phyloP scores from a whole-genome alignment of 1,284 basidiomycete genomes.

The Cystobasidium slooffiae region DNA sequence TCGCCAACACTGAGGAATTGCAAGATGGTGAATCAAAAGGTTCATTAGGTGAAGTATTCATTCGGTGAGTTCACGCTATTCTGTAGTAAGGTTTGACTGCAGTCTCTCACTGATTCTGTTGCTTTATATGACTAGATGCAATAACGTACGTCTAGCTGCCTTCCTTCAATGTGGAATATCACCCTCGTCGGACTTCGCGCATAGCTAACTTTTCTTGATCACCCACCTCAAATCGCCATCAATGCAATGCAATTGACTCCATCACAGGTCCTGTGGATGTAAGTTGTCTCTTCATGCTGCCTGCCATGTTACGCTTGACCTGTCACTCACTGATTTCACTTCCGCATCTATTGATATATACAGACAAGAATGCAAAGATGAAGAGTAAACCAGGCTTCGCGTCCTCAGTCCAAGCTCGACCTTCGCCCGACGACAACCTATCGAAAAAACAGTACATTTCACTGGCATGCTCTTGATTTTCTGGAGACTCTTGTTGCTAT shows the following conservation, averaged over 20 bases:
- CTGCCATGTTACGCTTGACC: too few relatives aligned
- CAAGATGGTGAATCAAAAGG: constrained; percentile 96
- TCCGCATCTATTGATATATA: too few relatives aligned
- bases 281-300: constrained; percentile 14
- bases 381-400: constrained; percentile 11
- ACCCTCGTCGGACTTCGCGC: neutral
- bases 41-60: constrained; percentile 96
- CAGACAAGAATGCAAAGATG: constrained; percentile 44
- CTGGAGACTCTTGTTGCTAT: too few relatives aligned
- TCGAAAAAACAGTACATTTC: too few relatives aligned
- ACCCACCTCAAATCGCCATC: neutral
- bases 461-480: too few relatives aligned
- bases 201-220: constrained; percentile 34
- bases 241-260: too few relatives aligned
- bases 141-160: constrained; percentile 30
- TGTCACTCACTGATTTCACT: too few relatives aligned
- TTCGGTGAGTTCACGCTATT: constrained; percentile 67
- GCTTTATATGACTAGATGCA: constrained; percentile 41
- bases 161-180: neutral
- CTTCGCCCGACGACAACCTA: neutral
- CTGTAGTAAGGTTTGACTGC: too few relatives aligned
- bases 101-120: neutral
- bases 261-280: constrained; percentile 47
- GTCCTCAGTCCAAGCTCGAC: neutral
- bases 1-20: constrained; percentile 98